Evolutionary conservation across 192 early-diverging fungal genomes (phyloP), one percentile per base, ranked within the genome.

Genomic region (Coemansia sp.): DNA sequence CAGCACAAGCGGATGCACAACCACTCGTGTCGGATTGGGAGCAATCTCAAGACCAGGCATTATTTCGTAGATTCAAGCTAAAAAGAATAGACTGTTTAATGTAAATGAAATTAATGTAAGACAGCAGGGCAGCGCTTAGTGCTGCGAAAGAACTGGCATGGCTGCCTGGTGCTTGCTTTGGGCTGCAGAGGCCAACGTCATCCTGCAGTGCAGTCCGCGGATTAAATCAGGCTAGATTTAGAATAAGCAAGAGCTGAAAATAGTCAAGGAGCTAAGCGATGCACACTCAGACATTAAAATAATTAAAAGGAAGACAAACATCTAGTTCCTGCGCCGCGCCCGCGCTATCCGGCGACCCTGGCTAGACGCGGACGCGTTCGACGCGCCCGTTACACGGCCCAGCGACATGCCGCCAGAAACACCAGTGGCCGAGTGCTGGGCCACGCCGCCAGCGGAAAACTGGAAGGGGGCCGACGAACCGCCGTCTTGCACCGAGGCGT

Each of bases 1-100:
- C n/a, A 99, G 83, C 15, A 99, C 97, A 22, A 99, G 83, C 65
- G 97, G 97, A 66, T 99, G 97, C 29, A 99, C 88, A 8, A 92
- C 84, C 5, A 98, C 94, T 29, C 65, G 65, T 49, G 67, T 63
- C 52, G 74, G 74, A 67, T 76, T 76, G 54, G 62, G 22, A 27
- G 65, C 46, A 50, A 60, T 45, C 45, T 76, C 72, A 5, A 76
- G 65, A n/a, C 64, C 72, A 40, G 72, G 72, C 65, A 76, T 76
- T 19, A n/a, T 31, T 58, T 7, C 4, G 53, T 14, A 19, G 36
- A 47, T 37, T 7, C 31, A 51, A 7, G 18, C 3, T 25, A 48
- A 29, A 25, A 48, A 15, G n/a, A n/a, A n/a, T n/a, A n/a, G n/a
- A n/a, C n/a, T n/a, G n/a, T n/a, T n/a, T n/a, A n/a, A n/a, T n/a